Percentiles rank a stretch among this genome's conserved stretches.
Evolutionary conservation across 495 filamentous ascomycete genomes (phyloP).

Genomic region (Penicillium maclennaniae): DNA sequence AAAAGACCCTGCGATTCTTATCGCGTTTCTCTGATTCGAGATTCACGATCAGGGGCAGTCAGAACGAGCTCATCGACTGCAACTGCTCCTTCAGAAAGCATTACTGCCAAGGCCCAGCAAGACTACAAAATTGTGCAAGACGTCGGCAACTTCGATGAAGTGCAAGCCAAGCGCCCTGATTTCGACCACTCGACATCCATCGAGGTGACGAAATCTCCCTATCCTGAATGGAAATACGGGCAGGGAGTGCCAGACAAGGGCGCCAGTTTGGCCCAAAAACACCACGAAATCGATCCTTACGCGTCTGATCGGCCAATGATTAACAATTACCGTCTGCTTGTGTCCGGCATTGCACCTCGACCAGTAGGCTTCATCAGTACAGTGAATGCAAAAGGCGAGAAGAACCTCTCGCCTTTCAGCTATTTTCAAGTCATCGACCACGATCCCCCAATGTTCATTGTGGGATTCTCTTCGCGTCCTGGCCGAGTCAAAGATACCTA

Average conservation of each 20-base stretch:
- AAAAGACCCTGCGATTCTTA: not conserved
- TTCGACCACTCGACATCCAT: conserved; percentile 50
- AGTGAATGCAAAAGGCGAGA: conserved; percentile 44
- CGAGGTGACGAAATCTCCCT: conserved; percentile 63
- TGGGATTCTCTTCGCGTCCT: conserved; percentile 62
- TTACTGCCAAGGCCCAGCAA: conserved; percentile 9
- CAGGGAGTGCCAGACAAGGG: conserved; percentile 59
- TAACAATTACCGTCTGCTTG: conserved; percentile 86
- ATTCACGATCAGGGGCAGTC: not conserved
- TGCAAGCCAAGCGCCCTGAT: conserved; percentile 61
- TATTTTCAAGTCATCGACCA: conserved; percentile 78
- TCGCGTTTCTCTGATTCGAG: not conserved
- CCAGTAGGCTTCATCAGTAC: conserved; percentile 62
- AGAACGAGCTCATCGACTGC: conserved; percentile 20
- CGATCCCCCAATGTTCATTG: conserved; percentile 79
- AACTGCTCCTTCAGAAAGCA: conserved; percentile 1
- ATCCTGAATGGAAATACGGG: conserved; percentile 71
- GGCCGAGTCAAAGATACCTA: conserved; percentile 66
- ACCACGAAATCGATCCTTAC: conserved; percentile 78
- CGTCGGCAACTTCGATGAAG: conserved; percentile 59
- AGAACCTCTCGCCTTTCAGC: conserved; percentile 78
- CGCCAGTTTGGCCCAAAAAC: conserved; percentile 44
- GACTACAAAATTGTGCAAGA: conserved; percentile 30
- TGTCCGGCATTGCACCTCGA: conserved; percentile 75
- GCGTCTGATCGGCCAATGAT: conserved; percentile 55